Percentiles rank a stretch among this genome's conserved stretches.
Evolutionary conservation across 2,329 filamentous ascomycete genomes (phyloP).

Genomic region (Canariomyces notabilis): DNA sequence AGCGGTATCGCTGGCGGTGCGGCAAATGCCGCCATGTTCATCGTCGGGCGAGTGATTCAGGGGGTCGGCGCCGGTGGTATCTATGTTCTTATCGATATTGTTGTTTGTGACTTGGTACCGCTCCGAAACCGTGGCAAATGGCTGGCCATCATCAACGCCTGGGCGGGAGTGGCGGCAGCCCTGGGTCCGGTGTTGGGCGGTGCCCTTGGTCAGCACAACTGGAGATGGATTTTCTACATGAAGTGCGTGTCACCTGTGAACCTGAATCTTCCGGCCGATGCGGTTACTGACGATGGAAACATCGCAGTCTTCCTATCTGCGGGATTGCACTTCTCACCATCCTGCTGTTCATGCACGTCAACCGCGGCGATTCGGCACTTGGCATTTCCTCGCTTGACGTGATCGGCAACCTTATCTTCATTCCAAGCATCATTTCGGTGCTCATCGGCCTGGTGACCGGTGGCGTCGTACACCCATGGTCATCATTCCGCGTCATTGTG

Average conservation of each 20-base stretch:
- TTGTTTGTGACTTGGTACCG: constrained; percentile 22
- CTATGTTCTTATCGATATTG: constrained; percentile 29
- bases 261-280: too few relatives aligned
- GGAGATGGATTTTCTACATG: constrained; percentile 37
- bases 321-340: constrained; percentile 29
- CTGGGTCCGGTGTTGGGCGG: constrained; percentile 19
- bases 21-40: constrained; percentile 39
- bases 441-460: constrained; percentile 29
- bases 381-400: constrained; percentile 26
- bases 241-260: constrained; percentile 1
- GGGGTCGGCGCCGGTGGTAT: constrained; percentile 39
- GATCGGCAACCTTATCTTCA: constrained; percentile 30
- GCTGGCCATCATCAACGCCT: constrained; percentile 13
- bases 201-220: constrained; percentile 10
- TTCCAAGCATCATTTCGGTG: constrained; percentile 36
- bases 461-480: constrained; percentile 38
- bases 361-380: constrained; percentile 21
- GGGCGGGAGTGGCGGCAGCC: constrained; percentile 8
- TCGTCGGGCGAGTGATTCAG: constrained; percentile 45
- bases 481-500: constrained; percentile 28
- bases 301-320: constrained; percentile 10
- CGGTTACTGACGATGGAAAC: background rate
- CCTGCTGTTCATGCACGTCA: constrained; percentile 36
- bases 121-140: constrained; percentile 19
- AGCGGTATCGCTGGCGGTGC: constrained; percentile 49